phyloP scores from a whole-genome alignment of 805 yeast species.

The Schwanniomyces occidentalis region DNA sequence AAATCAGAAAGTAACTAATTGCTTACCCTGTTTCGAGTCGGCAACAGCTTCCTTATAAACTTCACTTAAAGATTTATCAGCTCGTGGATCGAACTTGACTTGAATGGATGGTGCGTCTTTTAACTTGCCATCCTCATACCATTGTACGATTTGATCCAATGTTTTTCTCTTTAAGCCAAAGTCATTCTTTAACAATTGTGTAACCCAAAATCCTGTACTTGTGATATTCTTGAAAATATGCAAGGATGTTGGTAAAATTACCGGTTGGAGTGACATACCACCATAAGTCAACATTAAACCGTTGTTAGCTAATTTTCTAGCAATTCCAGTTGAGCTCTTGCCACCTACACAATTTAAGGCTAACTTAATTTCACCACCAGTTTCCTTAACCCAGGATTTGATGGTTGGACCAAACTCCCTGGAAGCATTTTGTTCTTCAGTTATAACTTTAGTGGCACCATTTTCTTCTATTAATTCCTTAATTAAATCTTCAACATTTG shows the following conservation, averaged over 20 bases:
- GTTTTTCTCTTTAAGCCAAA: conserved; percentile 36
- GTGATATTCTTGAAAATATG: conserved; percentile 88
- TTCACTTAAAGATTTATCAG: conserved; percentile 25
- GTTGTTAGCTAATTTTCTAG: conserved; percentile 73
- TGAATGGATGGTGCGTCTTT: conserved; percentile 37
- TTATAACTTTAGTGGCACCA: conserved; percentile 89
- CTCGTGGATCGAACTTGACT: conserved; percentile 20
- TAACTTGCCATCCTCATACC: conserved; percentile 44
- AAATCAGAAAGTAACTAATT: conserved; percentile 26
- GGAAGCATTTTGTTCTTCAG: conserved; percentile 80
- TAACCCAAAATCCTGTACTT: conserved; percentile 92
- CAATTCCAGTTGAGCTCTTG: conserved; percentile 73
- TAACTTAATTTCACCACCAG: conserved; percentile 58
- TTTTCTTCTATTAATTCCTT: conserved; percentile 51
- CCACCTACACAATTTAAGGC: conserved; percentile 97
- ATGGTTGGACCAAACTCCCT: conserved; percentile 64
- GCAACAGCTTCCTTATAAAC: conserved; percentile 31
- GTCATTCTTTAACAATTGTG: conserved; percentile 46
- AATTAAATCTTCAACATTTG: conserved; percentile 61
- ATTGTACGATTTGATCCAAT: conserved; percentile 35
- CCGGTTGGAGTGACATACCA: conserved; percentile 96
- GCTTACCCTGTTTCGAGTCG: conserved; percentile 39
- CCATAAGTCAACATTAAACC: conserved; percentile 91
- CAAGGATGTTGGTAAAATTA: conserved; percentile 82
- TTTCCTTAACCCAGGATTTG: conserved; percentile 51